phyloP scores from a whole-genome alignment of 2,329 filamentous ascomycete genomes.

The Dactylonectria macrodidyma region DNA sequence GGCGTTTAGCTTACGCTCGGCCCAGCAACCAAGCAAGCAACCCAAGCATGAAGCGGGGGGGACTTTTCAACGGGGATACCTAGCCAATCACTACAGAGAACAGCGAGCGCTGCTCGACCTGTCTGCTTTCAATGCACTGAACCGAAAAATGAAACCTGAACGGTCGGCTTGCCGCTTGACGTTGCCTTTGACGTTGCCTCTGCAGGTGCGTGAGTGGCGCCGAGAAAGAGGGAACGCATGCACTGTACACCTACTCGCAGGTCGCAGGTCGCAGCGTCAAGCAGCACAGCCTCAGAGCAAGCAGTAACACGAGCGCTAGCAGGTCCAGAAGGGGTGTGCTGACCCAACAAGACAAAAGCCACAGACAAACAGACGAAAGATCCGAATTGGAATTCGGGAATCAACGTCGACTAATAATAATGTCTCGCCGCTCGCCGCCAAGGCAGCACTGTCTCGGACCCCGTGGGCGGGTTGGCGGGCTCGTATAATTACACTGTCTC shows the following conservation, averaged over 20 bases:
- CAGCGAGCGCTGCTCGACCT: background rate
- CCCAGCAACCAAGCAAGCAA: conserved; percentile 38
- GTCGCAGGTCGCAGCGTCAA: background rate
- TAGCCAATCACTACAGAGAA: conserved; percentile 8
- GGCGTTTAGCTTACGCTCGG: conserved; percentile 42
- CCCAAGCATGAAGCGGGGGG: conserved; percentile 28
- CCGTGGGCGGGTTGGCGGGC: background rate
- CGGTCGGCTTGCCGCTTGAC: background rate
- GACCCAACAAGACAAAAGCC: conserved; percentile 14
- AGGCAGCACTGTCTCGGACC: background rate
- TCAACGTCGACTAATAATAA: background rate
- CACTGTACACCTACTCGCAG: background rate
- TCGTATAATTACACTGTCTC: conserved; percentile 12
- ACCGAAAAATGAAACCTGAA: background rate
- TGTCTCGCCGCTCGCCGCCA: too few relatives aligned
- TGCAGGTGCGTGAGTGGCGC: conserved; percentile 16
- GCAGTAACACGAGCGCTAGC: conserved; percentile 23
- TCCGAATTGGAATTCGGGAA: conserved; percentile 1
- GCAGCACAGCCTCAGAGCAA: conserved; percentile 25
- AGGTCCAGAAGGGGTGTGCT: conserved; percentile 24
- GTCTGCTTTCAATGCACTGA: conserved; percentile 4
- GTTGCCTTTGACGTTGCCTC: too few relatives aligned
- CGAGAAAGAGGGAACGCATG: conserved; percentile 8
- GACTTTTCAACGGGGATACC: conserved; percentile 17
- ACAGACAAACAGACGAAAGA: background rate